Evolutionary conservation across 1,284 basidiomycete species (phyloP).

Genomic region (Puccinia horiana): DNA sequence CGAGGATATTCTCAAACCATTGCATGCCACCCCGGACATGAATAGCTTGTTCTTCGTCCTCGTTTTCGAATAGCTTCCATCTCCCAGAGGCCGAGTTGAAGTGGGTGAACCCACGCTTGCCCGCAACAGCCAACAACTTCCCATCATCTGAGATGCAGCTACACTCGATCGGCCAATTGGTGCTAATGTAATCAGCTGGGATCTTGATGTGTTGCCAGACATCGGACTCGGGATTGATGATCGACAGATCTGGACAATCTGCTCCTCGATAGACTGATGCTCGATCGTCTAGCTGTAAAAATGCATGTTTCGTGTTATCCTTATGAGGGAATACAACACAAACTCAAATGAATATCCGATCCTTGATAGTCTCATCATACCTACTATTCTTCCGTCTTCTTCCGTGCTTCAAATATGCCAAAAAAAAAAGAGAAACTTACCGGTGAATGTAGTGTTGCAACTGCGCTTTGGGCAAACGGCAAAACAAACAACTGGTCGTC

Average conservation of each 20-base stretch:
- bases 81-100: slow-evolving; percentile 90
- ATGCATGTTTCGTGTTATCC: slow-evolving; percentile 92
- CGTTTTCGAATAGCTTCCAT: slow-evolving; percentile 86
- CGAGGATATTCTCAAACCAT: slow-evolving; percentile 96
- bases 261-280: slow-evolving; percentile 93
- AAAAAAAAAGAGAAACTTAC: background rate
- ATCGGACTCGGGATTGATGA: slow-evolving; percentile 98
- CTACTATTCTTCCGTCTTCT: no score
- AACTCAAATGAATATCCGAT: background rate
- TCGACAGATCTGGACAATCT: slow-evolving; percentile 95
- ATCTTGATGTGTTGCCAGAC: slow-evolving; percentile 95
- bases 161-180: slow-evolving; percentile 93
- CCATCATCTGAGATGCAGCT: slow-evolving; percentile 90
- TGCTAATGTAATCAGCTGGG: slow-evolving; percentile 81
- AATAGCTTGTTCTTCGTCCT: slow-evolving; percentile 86
- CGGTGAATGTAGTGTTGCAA: slow-evolving; percentile 85
- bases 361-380: background rate
- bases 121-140: slow-evolving; percentile 87
- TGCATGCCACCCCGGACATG: slow-evolving; percentile 84
- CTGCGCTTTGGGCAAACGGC: slow-evolving; percentile 92
- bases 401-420: no score
- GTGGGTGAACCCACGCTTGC: slow-evolving; percentile 84
- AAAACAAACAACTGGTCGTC: slow-evolving; percentile 73
- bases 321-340: background rate
- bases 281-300: slow-evolving; percentile 91